phyloP scores from a whole-genome alignment of 306 rosid genomes.

The Rosa lucieae region DNA sequence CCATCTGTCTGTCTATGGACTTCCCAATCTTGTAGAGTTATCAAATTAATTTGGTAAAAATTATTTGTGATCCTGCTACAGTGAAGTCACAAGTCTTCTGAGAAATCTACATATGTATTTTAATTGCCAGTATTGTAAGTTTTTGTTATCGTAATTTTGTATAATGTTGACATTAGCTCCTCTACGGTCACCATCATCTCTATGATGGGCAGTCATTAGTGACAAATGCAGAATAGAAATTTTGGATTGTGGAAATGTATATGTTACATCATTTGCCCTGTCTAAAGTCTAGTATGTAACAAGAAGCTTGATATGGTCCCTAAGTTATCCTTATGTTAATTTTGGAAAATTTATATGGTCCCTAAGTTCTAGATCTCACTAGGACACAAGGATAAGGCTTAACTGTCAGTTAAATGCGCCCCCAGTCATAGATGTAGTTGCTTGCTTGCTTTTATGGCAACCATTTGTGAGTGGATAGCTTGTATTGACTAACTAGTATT shows the following conservation, averaged over 20 bases:
- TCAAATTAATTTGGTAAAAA: background rate
- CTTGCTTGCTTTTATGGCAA: conserved; percentile 4
- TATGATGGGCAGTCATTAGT: background rate
- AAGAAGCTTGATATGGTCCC: background rate
- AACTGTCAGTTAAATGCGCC: background rate
- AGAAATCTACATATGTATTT: background rate
- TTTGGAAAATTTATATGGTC: background rate
- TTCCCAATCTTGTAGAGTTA: no score
- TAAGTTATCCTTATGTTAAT: background rate
- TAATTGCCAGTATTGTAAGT: background rate
- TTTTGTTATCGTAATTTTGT: background rate
- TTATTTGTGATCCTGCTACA: background rate
- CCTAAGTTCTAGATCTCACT: background rate
- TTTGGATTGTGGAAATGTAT: background rate
- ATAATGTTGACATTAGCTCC: background rate
- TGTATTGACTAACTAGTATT: background rate
- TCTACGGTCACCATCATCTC: background rate
- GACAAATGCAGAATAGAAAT: background rate
- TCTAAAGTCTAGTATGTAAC: background rate
- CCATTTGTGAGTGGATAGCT: background rate
- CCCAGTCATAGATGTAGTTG: background rate
- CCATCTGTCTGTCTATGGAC: background rate
- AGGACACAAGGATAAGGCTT: background rate
- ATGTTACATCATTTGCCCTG: background rate
- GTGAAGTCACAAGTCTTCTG: background rate